Evolutionary conservation across 129 eudicot genomes (phyloP).

Genomic region (Dittrichia graveolens): DNA sequence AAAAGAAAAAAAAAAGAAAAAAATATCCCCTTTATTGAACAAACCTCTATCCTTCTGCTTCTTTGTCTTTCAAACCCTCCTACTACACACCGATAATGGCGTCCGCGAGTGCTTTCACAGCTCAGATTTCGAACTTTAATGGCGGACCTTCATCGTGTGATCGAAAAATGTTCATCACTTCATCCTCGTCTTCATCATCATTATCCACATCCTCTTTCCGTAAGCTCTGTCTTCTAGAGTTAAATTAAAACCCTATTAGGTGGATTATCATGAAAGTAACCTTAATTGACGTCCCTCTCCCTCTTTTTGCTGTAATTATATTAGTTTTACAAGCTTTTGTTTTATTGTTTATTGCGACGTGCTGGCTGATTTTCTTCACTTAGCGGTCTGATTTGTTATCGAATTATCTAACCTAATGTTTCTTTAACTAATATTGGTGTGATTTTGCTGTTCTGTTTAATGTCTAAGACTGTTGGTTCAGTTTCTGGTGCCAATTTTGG

Average conservation of each 20-base stretch:
- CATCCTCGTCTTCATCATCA: conserved; percentile 14
- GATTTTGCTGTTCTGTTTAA: neutral
- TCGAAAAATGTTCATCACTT: conserved; percentile 20
- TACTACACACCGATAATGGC: conserved; percentile 16
- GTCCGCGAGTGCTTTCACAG: conserved; percentile 34
- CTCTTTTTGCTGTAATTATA: neutral
- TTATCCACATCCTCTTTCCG: conserved; percentile 1
- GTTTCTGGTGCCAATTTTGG: neutral
- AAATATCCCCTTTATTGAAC: conserved; percentile 16
- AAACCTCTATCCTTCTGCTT: conserved; percentile 11
- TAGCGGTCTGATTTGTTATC: conserved; percentile 2
- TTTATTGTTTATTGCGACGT: neutral
- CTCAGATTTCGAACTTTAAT: conserved; percentile 37
- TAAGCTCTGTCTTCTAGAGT: conserved; percentile 18
- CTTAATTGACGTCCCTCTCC: neutral
- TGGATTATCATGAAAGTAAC: conserved; percentile 5
- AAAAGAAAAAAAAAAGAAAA: neutral
- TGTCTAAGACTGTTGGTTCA: neutral
- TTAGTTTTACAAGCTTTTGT: conserved; percentile 1
- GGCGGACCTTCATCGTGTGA: conserved; percentile 24
- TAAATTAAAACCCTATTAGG: conserved; percentile 4
- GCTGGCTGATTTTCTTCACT: neutral
- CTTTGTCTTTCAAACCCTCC: conserved; percentile 37
- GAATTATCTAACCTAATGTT: neutral
- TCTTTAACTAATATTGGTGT: neutral